phyloP scores from a whole-genome alignment of 2,329 filamentous ascomycete genomes.

The Nigrospora oryzae region DNA sequence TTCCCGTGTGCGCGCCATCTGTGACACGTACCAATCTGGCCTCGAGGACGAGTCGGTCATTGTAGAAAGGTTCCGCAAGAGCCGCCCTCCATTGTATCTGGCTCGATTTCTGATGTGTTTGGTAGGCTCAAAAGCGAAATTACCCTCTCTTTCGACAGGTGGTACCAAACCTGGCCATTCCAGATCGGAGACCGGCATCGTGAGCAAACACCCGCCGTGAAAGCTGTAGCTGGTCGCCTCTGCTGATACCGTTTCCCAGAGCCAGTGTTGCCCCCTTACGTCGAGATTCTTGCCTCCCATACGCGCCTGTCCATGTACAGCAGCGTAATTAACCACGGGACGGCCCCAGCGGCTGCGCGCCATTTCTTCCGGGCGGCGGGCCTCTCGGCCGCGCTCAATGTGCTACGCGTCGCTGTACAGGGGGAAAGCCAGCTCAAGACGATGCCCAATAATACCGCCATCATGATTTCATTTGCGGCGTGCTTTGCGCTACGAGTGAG shows the following conservation, averaged over 20 bases:
- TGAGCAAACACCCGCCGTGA: constrained; percentile 13
- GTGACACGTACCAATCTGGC: constrained; percentile 44
- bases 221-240: not conserved
- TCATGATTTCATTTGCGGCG: constrained; percentile 71
- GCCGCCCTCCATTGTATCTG: not conserved
- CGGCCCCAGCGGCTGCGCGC: constrained; percentile 60
- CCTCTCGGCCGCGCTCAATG: constrained; percentile 64
- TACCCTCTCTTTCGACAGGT: constrained; percentile 21
- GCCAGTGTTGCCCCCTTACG: constrained; percentile 57
- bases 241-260: constrained; percentile 22
- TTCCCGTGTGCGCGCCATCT: constrained; percentile 47
- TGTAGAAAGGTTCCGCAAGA: constrained; percentile 37
- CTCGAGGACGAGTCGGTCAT: constrained; percentile 42
- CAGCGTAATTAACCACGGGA: constrained; percentile 67
- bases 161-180: constrained; percentile 38
- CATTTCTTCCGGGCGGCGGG: constrained; percentile 66
- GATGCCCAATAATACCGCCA: constrained; percentile 72
- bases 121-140: constrained; percentile 22
- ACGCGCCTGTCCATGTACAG: constrained; percentile 68
- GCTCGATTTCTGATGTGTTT: not conserved
- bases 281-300: constrained; percentile 66
- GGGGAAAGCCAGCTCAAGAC: constrained; percentile 61
- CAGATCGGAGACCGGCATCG: constrained; percentile 37
- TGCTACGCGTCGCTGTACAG: constrained; percentile 65
- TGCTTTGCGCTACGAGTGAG: constrained; percentile 61